Base-by-base conservation (phyloP, 2,329 filamentous ascomycete genomes). In the Metarhizium album region DNA sequence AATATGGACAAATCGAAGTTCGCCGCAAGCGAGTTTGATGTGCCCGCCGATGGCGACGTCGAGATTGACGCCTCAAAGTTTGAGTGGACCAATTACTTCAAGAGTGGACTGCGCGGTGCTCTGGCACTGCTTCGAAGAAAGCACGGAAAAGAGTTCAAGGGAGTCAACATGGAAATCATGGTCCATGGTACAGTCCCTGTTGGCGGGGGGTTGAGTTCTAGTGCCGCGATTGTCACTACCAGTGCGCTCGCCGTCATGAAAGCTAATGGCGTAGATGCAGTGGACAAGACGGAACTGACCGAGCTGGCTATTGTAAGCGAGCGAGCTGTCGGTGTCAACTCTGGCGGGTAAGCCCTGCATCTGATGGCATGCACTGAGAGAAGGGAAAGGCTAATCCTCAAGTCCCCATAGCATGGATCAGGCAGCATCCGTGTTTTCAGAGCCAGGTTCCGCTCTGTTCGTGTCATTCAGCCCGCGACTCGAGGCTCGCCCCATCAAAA, bases 81-180 rank as follows among this genome's bases (percentile, higher is more conserved):
- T 58, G 90, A 96, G 70, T 98, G 93, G 93, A 87, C 89, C 52
- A 98, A 97, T 67, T 98, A 98, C 75, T 97, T 98, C 80, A 94
- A 93, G 72, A 87, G 89, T 49, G 93, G 93, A 0, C 74, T 97
- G 47, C 75, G 81, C 35, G 93, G 90, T 29, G 91, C 91, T 1
- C 70, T 95, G 51, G 80, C 87, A 60, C 74, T 95, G 53, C 72
- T 98, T 56, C 77, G 81, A 64, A 80, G 83, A 68, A 84, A 84
- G 64, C 63, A 76, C 29, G 79, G 79, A 33, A 71, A 74, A 9
- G 70, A 69, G 45, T 86, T 89, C 63, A 74, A 74, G 42, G 84
- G 88, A 2, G 58, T 57, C 51, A 86, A 86, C 60, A 89, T 98
- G 84, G 82, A 94, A 58, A 79, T 97, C 48, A 73, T 97, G 49